A percentile compares a stretch with the other conserved stretches of the same genome.
Conservation (phyloP, 2,329 filamentous ascomycete genomes). For the Dactylonectria estremocensis region DNA sequence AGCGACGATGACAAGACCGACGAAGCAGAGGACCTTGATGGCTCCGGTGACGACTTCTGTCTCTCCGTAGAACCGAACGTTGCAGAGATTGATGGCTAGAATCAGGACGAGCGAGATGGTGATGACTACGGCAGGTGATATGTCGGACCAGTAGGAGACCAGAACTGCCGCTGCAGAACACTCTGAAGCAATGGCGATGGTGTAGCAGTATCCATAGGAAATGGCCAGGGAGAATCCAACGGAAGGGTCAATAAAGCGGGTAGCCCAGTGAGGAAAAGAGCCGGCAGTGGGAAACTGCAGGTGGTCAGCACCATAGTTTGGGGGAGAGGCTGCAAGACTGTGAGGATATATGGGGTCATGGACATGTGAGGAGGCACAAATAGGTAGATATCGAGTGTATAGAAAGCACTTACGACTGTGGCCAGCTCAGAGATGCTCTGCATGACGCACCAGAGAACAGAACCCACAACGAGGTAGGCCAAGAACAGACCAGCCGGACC, state of each 20-base stretch:
- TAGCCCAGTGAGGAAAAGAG: conserved; percentile 46
- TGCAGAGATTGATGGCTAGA: conserved; percentile 69
- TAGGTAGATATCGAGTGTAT: too few species aligned
- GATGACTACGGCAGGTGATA: conserved; percentile 55
- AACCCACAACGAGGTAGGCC: conserved; percentile 40
- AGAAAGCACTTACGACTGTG: conserved; percentile 35
- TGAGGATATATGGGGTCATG: not conserved
- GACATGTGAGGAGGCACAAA: too few species aligned
- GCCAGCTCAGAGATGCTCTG: conserved; percentile 46
- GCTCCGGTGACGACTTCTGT: conserved; percentile 73
- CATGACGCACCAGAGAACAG: conserved; percentile 46
- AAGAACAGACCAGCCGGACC: conserved; percentile 45
- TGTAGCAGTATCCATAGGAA: conserved; percentile 46
- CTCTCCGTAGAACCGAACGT: conserved; percentile 73
- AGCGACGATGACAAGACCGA: conserved; percentile 70
- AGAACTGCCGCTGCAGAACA: conserved; percentile 42
- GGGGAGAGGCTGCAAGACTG: not conserved
- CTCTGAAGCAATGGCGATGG: conserved; percentile 43
- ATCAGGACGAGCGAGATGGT: conserved; percentile 69
- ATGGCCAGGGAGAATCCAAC: conserved; percentile 44
- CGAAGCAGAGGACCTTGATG: conserved; percentile 72
- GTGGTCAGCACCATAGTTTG: not conserved
- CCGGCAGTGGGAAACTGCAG: conserved; percentile 42
- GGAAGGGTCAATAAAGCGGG: conserved; percentile 45
- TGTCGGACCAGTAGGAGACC: conserved; percentile 44